A percentile compares a stretch with the other conserved stretches of the same genome.
Evolutionary conservation across 495 filamentous ascomycete genomes (phyloP).

Genomic region (Penicillium chermesinum): DNA sequence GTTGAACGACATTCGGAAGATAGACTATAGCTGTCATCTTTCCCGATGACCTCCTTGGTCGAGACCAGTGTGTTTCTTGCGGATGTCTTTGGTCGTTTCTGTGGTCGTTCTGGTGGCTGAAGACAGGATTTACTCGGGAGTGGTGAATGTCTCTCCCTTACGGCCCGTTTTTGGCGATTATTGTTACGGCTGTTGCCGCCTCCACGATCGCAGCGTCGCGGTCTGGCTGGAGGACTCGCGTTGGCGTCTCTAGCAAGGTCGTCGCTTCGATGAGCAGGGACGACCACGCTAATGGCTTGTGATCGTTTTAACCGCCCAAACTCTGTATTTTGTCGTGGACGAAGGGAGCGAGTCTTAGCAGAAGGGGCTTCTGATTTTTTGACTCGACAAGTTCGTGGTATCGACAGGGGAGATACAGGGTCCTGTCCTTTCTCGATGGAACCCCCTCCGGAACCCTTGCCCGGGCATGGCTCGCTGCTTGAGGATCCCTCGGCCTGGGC

Average conservation of each 20-base stretch:
- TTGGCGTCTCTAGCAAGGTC: slow-evolving; percentile 1
- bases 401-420: neutral
- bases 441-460: neutral
- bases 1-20: neutral
- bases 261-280: slow-evolving; percentile 5
- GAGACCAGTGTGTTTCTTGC: neutral
- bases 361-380: neutral
- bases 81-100: neutral
- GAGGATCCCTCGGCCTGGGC: neutral
- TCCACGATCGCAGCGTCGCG: neutral
- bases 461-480: neutral
- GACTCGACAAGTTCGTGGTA: neutral
- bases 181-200: neutral
- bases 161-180: neutral
- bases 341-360: neutral
- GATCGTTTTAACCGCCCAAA: neutral
- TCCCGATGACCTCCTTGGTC: neutral
- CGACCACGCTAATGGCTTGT: slow-evolving; percentile 4
- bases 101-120: slow-evolving; percentile 4
- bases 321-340: neutral
- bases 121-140: neutral
- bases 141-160: neutral
- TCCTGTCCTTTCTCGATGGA: neutral
- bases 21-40: neutral
- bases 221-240: slow-evolving; percentile 3